Evolutionary conservation across 345 rosid genomes (phyloP), one percentile per base, ranked within the genome.

Genomic region (Triadica sebifera): DNA sequence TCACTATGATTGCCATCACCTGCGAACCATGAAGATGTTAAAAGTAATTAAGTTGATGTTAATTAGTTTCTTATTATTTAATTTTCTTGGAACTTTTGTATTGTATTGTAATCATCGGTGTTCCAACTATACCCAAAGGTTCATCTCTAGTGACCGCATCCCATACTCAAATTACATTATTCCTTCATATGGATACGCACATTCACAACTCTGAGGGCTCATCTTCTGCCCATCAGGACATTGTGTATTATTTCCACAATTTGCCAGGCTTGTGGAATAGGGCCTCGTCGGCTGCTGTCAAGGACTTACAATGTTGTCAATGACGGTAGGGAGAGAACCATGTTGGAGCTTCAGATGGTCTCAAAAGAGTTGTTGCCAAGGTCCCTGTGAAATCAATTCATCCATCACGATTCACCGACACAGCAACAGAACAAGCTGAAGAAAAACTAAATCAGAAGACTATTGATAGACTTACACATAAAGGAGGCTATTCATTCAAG

Each of bases 191-290:
- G 99, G 99, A 78, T 87, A 88, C 20, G 90, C 89, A 46, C 99
- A 95, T 80, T 86, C 91, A 68, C 99, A 93, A 73, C 93, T 93
- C 77, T 91, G 97, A 81, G 99, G 99, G 78, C 93, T 95, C 5
- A 90, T 80, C 85, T 84, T 93, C 82, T 88, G 93, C 73, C 90
- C 91, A 19, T 34, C 47, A 16, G 88, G 89, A 70, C 96, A 93
- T 24, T 79, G 61, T 81, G 84, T 86, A 2, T 29, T 29, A 29
- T 82, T 82, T 76, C 88, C 91, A 69, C 99, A 95, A 70, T 88
- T 86, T 13, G 93, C 88, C 61, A 90, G 73, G 82, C 86, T 89
- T 51, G 97, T 95, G 39, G 94, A 86, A 78, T 95, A 95, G 43
- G 91, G 85, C 37, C 86, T 87, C 67, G 82, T 62, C 80, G 84